Conservation (phyloP, 2,329 filamentous ascomycete genomes). For the Colletotrichum sp. region DNA sequence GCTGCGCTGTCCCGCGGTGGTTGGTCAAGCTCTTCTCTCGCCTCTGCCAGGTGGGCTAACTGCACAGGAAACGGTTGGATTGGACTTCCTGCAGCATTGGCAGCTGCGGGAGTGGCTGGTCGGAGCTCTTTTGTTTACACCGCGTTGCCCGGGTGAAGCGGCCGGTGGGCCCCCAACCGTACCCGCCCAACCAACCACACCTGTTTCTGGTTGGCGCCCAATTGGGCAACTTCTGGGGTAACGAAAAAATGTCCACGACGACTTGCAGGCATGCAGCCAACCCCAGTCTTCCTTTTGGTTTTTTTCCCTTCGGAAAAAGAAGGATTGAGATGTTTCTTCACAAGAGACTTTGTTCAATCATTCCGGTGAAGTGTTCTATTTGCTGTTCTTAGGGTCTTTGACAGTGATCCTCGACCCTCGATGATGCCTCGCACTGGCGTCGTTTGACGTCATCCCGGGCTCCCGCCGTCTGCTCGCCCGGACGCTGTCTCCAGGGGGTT, state of each 20-base stretch:
- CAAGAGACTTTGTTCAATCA: no score
- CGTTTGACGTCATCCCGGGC: conserved; percentile 11
- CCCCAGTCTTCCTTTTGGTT: background rate
- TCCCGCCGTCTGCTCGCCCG: background rate
- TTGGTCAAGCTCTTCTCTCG: background rate
- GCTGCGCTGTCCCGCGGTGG: conserved; percentile 21
- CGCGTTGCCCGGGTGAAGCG: conserved; percentile 5
- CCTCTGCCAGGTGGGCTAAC: background rate
- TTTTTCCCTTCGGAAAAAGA: background rate
- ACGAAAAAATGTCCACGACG: background rate
- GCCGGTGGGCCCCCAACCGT: background rate
- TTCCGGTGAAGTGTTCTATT: no score
- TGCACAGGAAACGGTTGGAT: background rate
- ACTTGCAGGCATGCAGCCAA: background rate
- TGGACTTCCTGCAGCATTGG: conserved; percentile 12
- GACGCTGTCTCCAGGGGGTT: conserved; percentile 3
- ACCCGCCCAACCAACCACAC: conserved; percentile 7
- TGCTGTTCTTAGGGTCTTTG: background rate
- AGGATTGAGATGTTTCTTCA: background rate
- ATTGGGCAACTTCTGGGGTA: background rate
- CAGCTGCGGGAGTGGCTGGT: conserved; percentile 19
- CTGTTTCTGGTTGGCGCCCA: background rate
- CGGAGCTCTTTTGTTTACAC: conserved; percentile 13
- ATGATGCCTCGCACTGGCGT: background rate
- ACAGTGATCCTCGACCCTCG: background rate